A percentile compares a stretch with the other conserved stretches of the same genome.
Conservation (phyloP, 2,329 filamentous ascomycete species). For the Tolypocladium tundrense region DNA sequence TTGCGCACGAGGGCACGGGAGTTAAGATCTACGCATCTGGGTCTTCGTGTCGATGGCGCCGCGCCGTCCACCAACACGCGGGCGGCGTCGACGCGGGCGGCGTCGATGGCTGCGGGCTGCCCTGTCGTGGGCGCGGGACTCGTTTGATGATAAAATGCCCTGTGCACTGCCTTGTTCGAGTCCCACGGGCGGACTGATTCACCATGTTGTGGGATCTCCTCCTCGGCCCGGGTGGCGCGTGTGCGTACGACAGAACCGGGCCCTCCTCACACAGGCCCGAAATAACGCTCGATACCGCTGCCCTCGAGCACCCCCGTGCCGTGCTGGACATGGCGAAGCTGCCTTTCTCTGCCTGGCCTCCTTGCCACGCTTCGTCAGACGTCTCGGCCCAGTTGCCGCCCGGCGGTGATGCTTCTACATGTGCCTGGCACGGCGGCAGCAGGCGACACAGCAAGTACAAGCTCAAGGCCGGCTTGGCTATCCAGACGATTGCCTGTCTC, state of each 20-base stretch:
- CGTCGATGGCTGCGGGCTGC: background rate
- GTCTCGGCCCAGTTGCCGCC: background rate
- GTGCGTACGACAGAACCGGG: background rate
- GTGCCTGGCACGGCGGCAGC: background rate
- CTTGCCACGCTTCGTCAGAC: background rate
- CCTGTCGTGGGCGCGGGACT: background rate
- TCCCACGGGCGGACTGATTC: background rate
- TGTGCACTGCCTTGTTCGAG: background rate
- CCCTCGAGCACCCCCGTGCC: background rate
- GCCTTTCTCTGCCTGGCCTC: background rate
- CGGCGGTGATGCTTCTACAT: background rate
- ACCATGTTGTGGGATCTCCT: background rate
- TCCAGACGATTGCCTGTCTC: background rate
- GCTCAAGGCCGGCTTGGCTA: background rate
- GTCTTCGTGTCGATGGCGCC: background rate
- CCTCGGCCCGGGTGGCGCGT: background rate
- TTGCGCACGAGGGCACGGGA: background rate
- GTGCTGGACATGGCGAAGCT: background rate
- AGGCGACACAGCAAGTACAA: background rate
- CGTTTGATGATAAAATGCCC: background rate
- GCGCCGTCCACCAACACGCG: background rate
- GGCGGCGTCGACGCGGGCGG: background rate
- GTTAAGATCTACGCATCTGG: background rate
- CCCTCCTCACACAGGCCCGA: background rate
- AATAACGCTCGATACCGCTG: background rate